phyloP scores from a whole-genome alignment of 352 stramenopile genomes.

The Paralagenidium karlingii region DNA sequence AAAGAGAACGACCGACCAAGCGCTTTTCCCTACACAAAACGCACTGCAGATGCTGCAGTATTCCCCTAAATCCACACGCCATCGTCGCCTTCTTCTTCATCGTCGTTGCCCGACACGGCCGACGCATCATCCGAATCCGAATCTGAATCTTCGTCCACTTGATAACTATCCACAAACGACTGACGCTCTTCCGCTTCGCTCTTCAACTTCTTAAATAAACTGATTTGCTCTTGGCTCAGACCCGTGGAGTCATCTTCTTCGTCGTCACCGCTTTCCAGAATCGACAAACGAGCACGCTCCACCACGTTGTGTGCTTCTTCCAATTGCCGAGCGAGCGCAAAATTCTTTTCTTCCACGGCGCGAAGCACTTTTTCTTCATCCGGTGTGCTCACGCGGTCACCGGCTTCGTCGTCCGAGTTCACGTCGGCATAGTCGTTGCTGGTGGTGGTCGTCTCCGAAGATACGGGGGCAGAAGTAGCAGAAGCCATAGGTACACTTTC shows the following conservation, averaged over 20 bases:
- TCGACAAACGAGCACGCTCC: slow-evolving; percentile 72
- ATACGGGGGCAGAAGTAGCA: slow-evolving; percentile 1
- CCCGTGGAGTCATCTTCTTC: slow-evolving; percentile 43
- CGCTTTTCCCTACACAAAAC: too few species aligned
- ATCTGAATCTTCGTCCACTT: slow-evolving; percentile 66
- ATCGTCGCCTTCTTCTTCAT: slow-evolving; percentile 41
- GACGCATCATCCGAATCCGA: slow-evolving; percentile 57
- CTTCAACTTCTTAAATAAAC: slow-evolving; percentile 87
- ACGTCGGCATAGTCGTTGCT: slow-evolving; percentile 69
- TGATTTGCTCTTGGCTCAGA: slow-evolving; percentile 78
- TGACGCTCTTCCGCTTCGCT: slow-evolving; percentile 72
- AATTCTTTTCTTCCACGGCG: slow-evolving; percentile 76
- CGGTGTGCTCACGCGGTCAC: slow-evolving; percentile 60
- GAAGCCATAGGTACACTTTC: too few species aligned
- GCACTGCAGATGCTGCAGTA: neutral
- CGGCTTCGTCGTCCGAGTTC: slow-evolving; percentile 66
- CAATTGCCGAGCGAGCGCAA: slow-evolving; percentile 69
- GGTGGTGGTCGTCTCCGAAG: slow-evolving; percentile 1
- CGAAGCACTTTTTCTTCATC: slow-evolving; percentile 64
- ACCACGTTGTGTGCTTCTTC: slow-evolving; percentile 76
- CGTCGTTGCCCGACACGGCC: slow-evolving; percentile 14
- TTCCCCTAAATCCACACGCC: slow-evolving; percentile 72
- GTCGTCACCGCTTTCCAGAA: slow-evolving; percentile 72
- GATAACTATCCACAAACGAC: slow-evolving; percentile 72
- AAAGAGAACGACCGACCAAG: too few species aligned